Evolutionary conservation across 2,329 filamentous ascomycete genomes (phyloP), one percentile per base, ranked within the genome.

Genomic region (Capronia americana): DNA sequence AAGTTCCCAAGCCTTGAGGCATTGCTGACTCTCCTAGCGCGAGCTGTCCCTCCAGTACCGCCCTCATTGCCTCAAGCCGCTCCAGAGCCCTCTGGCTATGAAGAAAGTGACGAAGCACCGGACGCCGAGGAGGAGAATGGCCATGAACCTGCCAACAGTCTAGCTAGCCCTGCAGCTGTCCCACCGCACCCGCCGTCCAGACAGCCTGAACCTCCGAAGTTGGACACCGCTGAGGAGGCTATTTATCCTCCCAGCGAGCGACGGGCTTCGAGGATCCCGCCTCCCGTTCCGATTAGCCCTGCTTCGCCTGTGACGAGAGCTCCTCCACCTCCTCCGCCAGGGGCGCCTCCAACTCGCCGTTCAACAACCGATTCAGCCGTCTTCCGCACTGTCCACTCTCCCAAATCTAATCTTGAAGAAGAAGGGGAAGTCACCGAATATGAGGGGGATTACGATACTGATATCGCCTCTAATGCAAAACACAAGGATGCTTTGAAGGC

Each of bases 391-490:
- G 77, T 74, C 60, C 69, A 70, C 17, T 72, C 79, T 11, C 79
- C 82, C 12, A 80, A 84, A 17, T 64, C 81, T 81, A 67, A 85
- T 80, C 80, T 85, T 48, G 89, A 90, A 14, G 89, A 88, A 28
- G 90, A 90, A 66, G 92, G 91, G 66, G 93, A 96, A 74, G 86
- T 92, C 38, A 96, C 92, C 0, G 94, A 97, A 75, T 98, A 98
- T 75, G 95, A 99, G 76, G 95, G 94, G 6, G 95, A 98, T 75
- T 98, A 98, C 76, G 95, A 98, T 73, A 98, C 95, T 6, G 95
- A 98, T 76, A 98, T 98, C 75, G 93, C 91, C 1, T 92, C 93
- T n/a, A 90, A 92, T 10, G 92, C 88, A n/a, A 92, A 91, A 63
- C 92, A 97, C 78, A 97, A 96, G 79, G 94, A 97, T 79, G 93